Evolutionary conservation across 768 basidiomycete genomes (phyloP), one percentile per base, ranked within the genome.

Genomic region (Clathrus columnatus): DNA sequence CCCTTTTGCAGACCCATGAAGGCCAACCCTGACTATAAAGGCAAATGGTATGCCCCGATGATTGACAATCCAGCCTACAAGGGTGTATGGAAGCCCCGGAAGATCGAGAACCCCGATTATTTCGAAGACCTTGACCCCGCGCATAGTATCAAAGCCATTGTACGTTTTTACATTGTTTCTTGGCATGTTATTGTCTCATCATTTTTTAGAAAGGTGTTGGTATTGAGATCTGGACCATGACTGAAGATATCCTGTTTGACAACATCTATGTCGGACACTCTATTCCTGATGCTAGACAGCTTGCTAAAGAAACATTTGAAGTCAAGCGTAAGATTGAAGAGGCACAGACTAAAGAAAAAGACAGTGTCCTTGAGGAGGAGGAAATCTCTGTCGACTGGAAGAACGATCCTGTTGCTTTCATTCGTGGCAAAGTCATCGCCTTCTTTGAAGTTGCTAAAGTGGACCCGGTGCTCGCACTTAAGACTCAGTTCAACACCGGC

Each of bases 201-300:
- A 3, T 1, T 48, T 20, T 54, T 16, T 57, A 88, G 86, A 89
- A 91, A 62, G 93, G 92, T 72, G 81, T 96, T 59, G 94, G 94
- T 65, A 94, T 98, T 61, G 96, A 99, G 72, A 83, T 98, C 63
- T 99, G 96, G 96, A 95, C 95, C 46, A 99, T 98, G 96, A 95
- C 94, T 43, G 89, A 89, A 71, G 85, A 90, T 66, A 93, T 93
- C 63, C 78, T 93, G 62, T 94, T 93, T 68, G 83, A 90, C 72
- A 93, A 91, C 75, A 82, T 99, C 66, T 98, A 92, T 74, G 70
- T 99, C 57, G 93, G 93, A 57, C 86, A 93, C 76, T 94, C 92
- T 18, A 67, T 82, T 56, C 81, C 82, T 36, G 91, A 95, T 58
- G 96, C 96, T 59, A 83, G 87, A 69, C 71, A 73, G 10, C 71